phyloP scores from a whole-genome alignment of 129 eudicot genomes.

The Solidago caesia region DNA sequence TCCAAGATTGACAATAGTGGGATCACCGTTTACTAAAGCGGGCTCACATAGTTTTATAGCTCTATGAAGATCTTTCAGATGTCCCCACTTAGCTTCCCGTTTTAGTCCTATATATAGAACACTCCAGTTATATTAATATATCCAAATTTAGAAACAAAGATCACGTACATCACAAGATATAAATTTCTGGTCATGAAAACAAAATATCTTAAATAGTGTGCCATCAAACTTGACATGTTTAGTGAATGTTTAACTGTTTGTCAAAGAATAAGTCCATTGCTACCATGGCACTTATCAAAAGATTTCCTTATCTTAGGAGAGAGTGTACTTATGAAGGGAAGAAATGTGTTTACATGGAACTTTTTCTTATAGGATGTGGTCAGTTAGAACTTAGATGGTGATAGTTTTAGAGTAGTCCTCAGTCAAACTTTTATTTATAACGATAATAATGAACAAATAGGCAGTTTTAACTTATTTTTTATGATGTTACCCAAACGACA shows the following conservation, averaged over 20 bases:
- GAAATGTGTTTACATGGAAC: too few relatives aligned
- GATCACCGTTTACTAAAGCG: constrained; percentile 71
- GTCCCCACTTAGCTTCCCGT: constrained; percentile 75
- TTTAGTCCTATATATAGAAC: constrained; percentile 33
- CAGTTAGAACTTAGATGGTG: too few relatives aligned
- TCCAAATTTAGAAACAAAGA: constrained; percentile 21
- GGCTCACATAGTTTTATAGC: constrained; percentile 84
- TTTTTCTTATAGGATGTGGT: too few relatives aligned
- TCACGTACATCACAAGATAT: not conserved
- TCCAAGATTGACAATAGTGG: constrained; percentile 59
- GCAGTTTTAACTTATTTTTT: not conserved
- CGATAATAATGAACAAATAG: not conserved
- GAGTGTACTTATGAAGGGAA: too few relatives aligned
- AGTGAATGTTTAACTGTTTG: constrained; percentile 3
- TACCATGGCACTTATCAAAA: too few relatives aligned
- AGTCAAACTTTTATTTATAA: too few relatives aligned
- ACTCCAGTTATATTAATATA: not conserved
- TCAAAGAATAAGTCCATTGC: not conserved
- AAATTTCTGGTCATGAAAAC: not conserved
- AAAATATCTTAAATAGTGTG: not conserved
- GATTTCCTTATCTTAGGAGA: too few relatives aligned
- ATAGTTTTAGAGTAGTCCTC: too few relatives aligned
- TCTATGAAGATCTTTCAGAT: constrained; percentile 69
- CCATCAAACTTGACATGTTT: not conserved
- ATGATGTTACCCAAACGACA: not conserved